These are phyloP conservation scores for Diophrys appendiculata DNA, from an alignment of 73 alveolate genomes.

Conservation along the genomic window DNA sequence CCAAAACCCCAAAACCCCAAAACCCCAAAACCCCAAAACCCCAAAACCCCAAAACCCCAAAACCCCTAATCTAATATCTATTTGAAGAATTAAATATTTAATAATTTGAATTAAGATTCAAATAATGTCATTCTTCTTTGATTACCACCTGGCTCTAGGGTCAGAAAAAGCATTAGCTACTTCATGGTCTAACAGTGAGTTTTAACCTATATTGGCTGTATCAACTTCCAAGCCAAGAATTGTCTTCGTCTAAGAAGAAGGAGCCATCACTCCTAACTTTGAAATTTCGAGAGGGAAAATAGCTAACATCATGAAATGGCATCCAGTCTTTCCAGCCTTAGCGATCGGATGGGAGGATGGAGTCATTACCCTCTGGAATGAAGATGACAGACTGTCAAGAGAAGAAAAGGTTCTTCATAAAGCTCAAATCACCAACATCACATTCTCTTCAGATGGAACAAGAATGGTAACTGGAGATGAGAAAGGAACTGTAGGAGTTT, in stretches of 20 bases:
- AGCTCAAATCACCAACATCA: conserved; percentile 80
- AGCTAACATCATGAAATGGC: conserved; percentile 92
- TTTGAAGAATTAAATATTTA: too few relatives aligned
- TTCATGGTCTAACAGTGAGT: conserved; percentile 67
- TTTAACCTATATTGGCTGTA: conserved; percentile 70
- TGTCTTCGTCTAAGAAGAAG: conserved; percentile 83
- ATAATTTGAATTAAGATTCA: too few relatives aligned
- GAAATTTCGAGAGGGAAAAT: conserved; percentile 76
- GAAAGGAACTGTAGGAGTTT: conserved; percentile 92
- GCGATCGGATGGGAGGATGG: conserved; percentile 97
- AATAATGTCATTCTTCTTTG: conserved; percentile 61
- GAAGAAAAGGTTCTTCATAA: conserved; percentile 94
- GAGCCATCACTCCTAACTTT: conserved; percentile 75
- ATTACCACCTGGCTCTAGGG: conserved; percentile 45
- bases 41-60: too few relatives aligned
- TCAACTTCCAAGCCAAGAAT: conserved; percentile 53
- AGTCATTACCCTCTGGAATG: conserved; percentile 90
- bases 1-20: too few relatives aligned
- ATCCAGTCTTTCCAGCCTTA: conserved; percentile 87
- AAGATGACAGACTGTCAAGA: conserved; percentile 85
- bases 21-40: too few relatives aligned
- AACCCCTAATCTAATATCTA: too few relatives aligned
- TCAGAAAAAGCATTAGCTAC: conserved; percentile 49
- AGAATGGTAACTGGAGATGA: conserved; percentile 97
- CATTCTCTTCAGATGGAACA: conserved; percentile 89